Percentiles rank a stretch among this genome's conserved stretches.
Conservation (phyloP, 2,329 filamentous ascomycete species). For the Aspergillus bombycis region DNA sequence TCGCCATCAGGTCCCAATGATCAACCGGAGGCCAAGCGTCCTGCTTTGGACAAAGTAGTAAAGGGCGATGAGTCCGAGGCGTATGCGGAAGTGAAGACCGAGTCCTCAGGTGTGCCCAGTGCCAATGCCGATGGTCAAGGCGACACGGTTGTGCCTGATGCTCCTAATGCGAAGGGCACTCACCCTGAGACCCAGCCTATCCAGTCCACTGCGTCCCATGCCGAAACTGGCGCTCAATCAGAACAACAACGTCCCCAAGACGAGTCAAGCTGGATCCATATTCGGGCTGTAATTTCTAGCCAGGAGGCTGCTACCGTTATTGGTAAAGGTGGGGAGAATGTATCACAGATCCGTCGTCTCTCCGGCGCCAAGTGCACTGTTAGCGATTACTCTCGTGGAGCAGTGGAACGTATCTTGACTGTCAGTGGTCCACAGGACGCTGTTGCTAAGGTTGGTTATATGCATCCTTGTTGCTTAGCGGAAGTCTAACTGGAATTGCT, state of each 20-base stretch:
- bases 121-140: constrained; percentile 51
- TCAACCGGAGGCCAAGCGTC: constrained; percentile 95
- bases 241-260: constrained; percentile 66
- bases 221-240: constrained; percentile 50
- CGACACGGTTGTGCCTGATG: constrained; percentile 71
- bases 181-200: constrained; percentile 61
- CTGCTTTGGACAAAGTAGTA: constrained; percentile 88
- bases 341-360: constrained; percentile 91
- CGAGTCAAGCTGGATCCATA: constrained; percentile 95
- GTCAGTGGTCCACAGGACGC: constrained; percentile 96
- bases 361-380: constrained; percentile 98
- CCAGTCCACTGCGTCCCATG: constrained; percentile 59
- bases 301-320: constrained; percentile 97
- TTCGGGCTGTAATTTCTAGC: constrained; percentile 95
- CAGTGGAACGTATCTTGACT: constrained; percentile 95
- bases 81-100: constrained; percentile 32
- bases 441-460: constrained; percentile 78
- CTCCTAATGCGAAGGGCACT: constrained; percentile 57
- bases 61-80: constrained; percentile 59
- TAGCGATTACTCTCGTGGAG: constrained; percentile 95
- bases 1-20: constrained; percentile 90
- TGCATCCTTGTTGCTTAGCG: constrained; percentile 21
- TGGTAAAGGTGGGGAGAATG: constrained; percentile 97
- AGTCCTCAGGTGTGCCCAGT: constrained; percentile 24
- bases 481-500: constrained; percentile 10